A percentile compares a stretch with the other conserved stretches of the same genome.
Evolutionary conservation across 768 basidiomycete genomes (phyloP).

Genomic region (Macrolepiota albuminosa): DNA sequence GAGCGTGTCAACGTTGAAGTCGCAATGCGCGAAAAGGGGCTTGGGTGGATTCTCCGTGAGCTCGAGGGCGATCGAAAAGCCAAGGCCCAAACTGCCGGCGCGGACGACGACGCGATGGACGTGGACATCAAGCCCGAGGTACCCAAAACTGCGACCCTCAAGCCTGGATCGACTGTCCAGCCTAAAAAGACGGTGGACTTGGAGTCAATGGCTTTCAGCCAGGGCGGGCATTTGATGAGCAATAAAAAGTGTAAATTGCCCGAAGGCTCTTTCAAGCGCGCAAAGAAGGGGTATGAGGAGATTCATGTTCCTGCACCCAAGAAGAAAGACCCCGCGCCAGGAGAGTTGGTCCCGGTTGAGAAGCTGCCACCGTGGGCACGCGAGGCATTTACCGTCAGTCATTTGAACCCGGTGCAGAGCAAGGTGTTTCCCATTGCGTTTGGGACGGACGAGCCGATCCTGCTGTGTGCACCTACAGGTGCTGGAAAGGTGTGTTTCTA

Average conservation of each 20-base stretch:
- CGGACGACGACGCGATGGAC: conserved; percentile 69
- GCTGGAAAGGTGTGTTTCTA: conserved; percentile 89
- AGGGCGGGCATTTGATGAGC: conserved; percentile 96
- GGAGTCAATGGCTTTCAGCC: conserved; percentile 92
- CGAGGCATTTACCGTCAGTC: conserved; percentile 77
- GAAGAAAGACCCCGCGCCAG: conserved; percentile 55
- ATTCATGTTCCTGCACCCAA: conserved; percentile 96
- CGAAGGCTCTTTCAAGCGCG: conserved; percentile 95
- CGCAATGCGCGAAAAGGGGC: conserved; percentile 95
- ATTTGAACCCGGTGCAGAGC: conserved; percentile 89
- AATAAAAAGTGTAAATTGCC: conserved; percentile 99
- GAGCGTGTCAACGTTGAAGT: conserved; percentile 93
- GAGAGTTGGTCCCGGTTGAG: conserved; percentile 68
- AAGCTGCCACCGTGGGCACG: conserved; percentile 83
- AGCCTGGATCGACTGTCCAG: conserved; percentile 82
- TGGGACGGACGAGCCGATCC: conserved; percentile 88
- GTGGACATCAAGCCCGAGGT: conserved; percentile 64
- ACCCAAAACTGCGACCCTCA: conserved; percentile 81
- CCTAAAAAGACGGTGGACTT: conserved; percentile 86
- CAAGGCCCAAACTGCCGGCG: conserved; percentile 31
- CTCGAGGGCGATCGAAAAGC: conserved; percentile 76
- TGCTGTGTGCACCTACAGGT: conserved; percentile 97
- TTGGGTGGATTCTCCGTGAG: conserved; percentile 93
- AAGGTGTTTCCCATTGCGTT: conserved; percentile 91
- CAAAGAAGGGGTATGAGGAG: conserved; percentile 96